Percentiles rank a stretch among this genome's conserved stretches.
Evolutionary conservation across 2,329 filamentous ascomycete species (phyloP).

Genomic region (Paecilomyces niveus): DNA sequence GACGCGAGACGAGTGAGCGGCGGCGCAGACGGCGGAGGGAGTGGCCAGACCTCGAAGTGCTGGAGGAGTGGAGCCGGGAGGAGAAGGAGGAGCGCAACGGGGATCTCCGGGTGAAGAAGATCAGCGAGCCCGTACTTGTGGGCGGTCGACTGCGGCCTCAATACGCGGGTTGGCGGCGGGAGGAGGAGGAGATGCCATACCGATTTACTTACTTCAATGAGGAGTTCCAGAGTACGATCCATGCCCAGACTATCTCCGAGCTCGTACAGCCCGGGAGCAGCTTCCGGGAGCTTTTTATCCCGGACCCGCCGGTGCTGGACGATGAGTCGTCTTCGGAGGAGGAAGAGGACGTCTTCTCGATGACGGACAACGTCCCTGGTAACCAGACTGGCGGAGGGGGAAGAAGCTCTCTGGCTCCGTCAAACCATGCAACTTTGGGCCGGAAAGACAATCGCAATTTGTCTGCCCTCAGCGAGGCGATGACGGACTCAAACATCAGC

Average conservation of each 20-base stretch:
- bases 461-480: neutral
- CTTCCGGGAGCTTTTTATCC: constrained; percentile 84
- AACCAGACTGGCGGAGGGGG: constrained; percentile 2
- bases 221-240: constrained; percentile 89
- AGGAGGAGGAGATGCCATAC: constrained; percentile 85
- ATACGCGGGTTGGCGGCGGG: constrained; percentile 72
- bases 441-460: neutral
- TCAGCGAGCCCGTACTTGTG: constrained; percentile 87
- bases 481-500: neutral
- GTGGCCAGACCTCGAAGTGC: constrained; percentile 77
- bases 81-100: constrained; percentile 86
- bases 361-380: constrained; percentile 18
- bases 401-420: constrained; percentile 11
- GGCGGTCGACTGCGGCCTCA: constrained; percentile 80
- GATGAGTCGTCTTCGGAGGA: constrained; percentile 61
- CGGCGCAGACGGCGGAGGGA: constrained; percentile 58
- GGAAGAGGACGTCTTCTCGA: constrained; percentile 47
- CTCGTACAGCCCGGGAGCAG: constrained; percentile 76
- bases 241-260: constrained; percentile 91
- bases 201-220: constrained; percentile 99
- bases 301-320: constrained; percentile 68
- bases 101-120: constrained; percentile 77
- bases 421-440: neutral
- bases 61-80: constrained; percentile 84
- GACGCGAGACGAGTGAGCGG: constrained; percentile 37